Base-by-base conservation (phyloP, 495 filamentous ascomycete genomes). In the Acidomyces sp. region DNA sequence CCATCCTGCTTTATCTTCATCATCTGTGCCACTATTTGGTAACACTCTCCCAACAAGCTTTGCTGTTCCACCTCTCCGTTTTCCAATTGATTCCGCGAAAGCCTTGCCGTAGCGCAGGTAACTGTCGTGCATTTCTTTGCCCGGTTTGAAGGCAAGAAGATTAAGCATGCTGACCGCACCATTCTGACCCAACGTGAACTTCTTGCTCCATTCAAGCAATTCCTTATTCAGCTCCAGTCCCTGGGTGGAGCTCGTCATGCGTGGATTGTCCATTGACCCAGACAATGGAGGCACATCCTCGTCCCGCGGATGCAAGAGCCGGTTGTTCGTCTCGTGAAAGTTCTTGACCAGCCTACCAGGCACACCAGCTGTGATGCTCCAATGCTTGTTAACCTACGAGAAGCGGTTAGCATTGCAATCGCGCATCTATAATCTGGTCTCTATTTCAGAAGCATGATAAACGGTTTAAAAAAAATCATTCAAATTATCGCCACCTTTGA, bases 111-210 rank as follows among this genome's bases (percentile, higher is more conserved):
- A 81, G 21, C 65, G 54, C 21, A 67, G 61, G 50, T 80, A 81
- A 27, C 62, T 58, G 35, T 65, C 58, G 48, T 71, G 74, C 42
- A 55, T 65, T 10, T 62, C 63, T 18, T 43, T 27, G 24, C 32
- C 39, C 0, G 63, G 60, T 16, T 65, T 59, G 55, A 81, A 80
- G 41, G 74, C 65, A 5, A 81, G 63, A n/a, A 80, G 59, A 41
- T 80, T 81, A n/a, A 80, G 57, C 76, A 79, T 80, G 2, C 70
- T 72, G 3, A 79, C 72, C 0, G 77, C 68, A 6, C 68, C 65
- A 43, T 37, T 2, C 41, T 46, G 15, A 59, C 49, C 20, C 11
- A 30, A 15, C 10, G 32, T 9, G 37, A 37, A 34, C 30, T 26
- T 33, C 2, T 55, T 42, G 55, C 76, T 70, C 63, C 71, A 80